Evolutionary conservation across 2,329 filamentous ascomycete species (phyloP).

Genomic region (Fusarium graminum): DNA sequence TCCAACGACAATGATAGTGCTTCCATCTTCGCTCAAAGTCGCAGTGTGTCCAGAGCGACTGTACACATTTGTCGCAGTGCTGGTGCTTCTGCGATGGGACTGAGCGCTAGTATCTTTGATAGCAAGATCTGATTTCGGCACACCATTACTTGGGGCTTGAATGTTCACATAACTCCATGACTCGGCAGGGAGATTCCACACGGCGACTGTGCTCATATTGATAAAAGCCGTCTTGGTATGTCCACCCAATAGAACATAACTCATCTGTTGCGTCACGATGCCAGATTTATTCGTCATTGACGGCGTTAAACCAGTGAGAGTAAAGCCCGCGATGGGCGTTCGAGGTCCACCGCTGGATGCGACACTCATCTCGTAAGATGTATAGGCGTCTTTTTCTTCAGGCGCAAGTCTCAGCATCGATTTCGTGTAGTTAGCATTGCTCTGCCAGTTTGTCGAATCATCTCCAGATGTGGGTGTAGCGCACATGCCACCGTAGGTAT

Average conservation of each 20-base stretch:
- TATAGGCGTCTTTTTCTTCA: conserved; percentile 46
- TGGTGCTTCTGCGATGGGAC: conserved; percentile 25
- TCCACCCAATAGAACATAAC: conserved; percentile 85
- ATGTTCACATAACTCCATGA: conserved; percentile 86
- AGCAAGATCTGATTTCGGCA: conserved; percentile 68
- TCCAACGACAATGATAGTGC: conserved; percentile 81
- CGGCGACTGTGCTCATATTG: conserved; percentile 91
- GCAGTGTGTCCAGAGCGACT: conserved; percentile 91
- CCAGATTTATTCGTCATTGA: conserved; percentile 77
- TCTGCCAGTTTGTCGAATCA: conserved; percentile 70
- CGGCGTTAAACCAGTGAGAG: conserved; percentile 78
- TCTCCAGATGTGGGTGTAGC: conserved; percentile 58
- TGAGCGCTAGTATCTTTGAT: conserved; percentile 52
- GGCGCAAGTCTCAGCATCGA: conserved; percentile 78
- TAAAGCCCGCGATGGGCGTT: conserved; percentile 87
- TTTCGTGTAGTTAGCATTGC: conserved; percentile 81
- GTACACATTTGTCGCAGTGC: conserved; percentile 67
- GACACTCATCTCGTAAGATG: conserved; percentile 55
- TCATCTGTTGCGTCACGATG: conserved; percentile 77
- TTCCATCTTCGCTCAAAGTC: conserved; percentile 82
- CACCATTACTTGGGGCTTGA: conserved; percentile 55
- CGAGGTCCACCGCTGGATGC: conserved; percentile 70
- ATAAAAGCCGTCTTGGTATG: conserved; percentile 88
- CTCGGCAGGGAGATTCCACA: conserved; percentile 88
- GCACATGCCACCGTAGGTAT: conserved; percentile 94